These are phyloP conservation scores for Pseudogymnoascus sp. DNA, from an alignment of 2,329 filamentous ascomycete species.

Conservation along the genomic window DNA sequence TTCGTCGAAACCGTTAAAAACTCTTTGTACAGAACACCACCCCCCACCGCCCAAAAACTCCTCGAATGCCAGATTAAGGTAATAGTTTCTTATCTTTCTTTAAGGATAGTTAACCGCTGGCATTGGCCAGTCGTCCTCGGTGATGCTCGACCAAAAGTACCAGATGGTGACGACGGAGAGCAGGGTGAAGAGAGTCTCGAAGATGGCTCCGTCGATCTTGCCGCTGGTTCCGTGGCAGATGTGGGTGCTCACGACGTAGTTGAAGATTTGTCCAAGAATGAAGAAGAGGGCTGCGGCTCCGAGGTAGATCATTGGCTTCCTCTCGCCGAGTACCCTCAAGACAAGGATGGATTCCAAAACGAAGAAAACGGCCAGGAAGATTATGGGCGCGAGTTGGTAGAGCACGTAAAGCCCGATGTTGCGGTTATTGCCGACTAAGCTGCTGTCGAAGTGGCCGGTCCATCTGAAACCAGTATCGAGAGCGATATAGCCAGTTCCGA, in stretches of 20 bases:
- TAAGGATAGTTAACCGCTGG: constrained; percentile 23
- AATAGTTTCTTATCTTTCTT: constrained; percentile 27
- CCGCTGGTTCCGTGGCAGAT: constrained; percentile 77
- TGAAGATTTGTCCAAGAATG: constrained; percentile 88
- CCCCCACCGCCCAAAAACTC: background rate
- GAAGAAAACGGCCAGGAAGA: constrained; percentile 85
- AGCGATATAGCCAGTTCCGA: constrained; percentile 91
- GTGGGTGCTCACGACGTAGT: constrained; percentile 85
- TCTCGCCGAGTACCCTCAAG: constrained; percentile 75
- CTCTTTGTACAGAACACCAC: constrained; percentile 2
- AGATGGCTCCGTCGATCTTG: constrained; percentile 86
- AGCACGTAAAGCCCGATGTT: constrained; percentile 86
- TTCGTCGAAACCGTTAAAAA: background rate
- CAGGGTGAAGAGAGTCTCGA: constrained; percentile 87
- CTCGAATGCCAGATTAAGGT: constrained; percentile 25
- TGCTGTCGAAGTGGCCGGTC: constrained; percentile 67
- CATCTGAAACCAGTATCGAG: constrained; percentile 85
- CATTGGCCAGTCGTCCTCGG: constrained; percentile 93
- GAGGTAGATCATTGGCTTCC: constrained; percentile 87
- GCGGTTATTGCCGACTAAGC: constrained; percentile 50
- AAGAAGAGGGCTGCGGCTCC: constrained; percentile 68
- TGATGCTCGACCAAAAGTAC: constrained; percentile 98
- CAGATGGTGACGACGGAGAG: constrained; percentile 75
- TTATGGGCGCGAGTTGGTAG: constrained; percentile 79
- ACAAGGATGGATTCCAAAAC: constrained; percentile 77